Conservation (phyloP, 2,329 filamentous ascomycete genomes). For the Paraphoma sp. region DNA sequence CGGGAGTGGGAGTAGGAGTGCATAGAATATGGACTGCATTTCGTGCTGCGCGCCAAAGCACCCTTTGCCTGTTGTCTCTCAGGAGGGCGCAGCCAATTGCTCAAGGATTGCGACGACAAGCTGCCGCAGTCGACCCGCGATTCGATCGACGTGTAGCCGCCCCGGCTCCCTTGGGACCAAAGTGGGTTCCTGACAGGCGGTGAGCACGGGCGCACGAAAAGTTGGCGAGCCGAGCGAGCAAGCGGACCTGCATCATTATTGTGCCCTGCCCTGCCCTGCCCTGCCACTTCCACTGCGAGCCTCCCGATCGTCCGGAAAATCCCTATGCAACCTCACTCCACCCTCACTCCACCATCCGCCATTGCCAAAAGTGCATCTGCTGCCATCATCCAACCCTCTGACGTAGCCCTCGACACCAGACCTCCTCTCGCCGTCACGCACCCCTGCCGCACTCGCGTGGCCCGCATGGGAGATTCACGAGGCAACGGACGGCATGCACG, state of each 20-base stretch:
- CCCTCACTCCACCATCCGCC: slow-evolving; percentile 19
- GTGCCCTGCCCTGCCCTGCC: no score
- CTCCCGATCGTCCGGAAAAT: slow-evolving; percentile 28
- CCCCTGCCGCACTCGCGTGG: neutral
- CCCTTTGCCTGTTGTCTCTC: neutral
- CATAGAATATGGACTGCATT: no score
- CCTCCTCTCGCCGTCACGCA: neutral
- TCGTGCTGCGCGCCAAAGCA: no score
- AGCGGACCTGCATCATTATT: neutral
- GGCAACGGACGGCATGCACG: slow-evolving; percentile 46
- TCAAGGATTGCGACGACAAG: neutral
- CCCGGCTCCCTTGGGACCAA: neutral
- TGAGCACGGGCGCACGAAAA: slow-evolving; percentile 5
- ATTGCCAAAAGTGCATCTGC: neutral
- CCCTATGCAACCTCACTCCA: slow-evolving; percentile 32
- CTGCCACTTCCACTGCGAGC: neutral
- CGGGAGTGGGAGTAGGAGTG: neutral
- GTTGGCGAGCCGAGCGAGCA: neutral
- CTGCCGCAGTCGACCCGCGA: neutral
- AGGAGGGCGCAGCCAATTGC: neutral
- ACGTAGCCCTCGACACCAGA: slow-evolving; percentile 3
- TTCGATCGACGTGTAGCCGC: neutral
- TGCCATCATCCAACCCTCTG: neutral
- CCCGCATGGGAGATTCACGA: slow-evolving; percentile 39
- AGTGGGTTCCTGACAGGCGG: slow-evolving; percentile 7